Percentiles rank a stretch among this genome's conserved stretches.
Evolutionary conservation across 176 grass and related monocot genomes (phyloP).

Genomic region (Eragrostis curvula): DNA sequence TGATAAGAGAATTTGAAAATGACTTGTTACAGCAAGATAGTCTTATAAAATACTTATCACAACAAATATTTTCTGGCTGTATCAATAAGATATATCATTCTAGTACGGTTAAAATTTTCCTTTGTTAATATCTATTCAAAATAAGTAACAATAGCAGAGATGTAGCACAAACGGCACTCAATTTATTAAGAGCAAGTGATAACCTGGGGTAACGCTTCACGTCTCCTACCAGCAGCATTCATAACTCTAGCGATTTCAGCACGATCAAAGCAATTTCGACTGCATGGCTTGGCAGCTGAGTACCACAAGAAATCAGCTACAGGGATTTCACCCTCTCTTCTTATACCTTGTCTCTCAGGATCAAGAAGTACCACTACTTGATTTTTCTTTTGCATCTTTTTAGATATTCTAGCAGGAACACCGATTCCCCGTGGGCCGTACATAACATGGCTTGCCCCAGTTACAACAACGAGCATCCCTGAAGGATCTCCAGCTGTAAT

Average conservation of each 20-base stretch:
- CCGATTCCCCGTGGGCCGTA: conserved; percentile 85
- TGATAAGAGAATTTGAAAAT: conserved; percentile 22
- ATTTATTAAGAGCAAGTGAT: conserved; percentile 17
- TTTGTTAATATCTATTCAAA: conserved; percentile 4
- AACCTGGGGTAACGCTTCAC: conserved; percentile 96
- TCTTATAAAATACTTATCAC: background rate
- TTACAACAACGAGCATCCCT: conserved; percentile 92
- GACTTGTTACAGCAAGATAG: conserved; percentile 4
- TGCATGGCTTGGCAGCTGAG: conserved; percentile 93
- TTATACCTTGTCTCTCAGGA: conserved; percentile 97
- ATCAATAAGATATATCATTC: background rate
- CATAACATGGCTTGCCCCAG: conserved; percentile 92
- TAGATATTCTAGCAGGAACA: conserved; percentile 94
- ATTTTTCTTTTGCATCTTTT: conserved; percentile 94
- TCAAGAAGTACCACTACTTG: conserved; percentile 93
- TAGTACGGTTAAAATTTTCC: background rate
- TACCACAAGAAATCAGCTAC: conserved; percentile 96
- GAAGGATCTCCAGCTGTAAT: conserved; percentile 66
- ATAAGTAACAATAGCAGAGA: conserved; percentile 5
- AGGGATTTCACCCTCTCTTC: conserved; percentile 93
- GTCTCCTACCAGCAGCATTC: conserved; percentile 91
- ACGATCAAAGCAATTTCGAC: conserved; percentile 96
- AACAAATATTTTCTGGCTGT: background rate
- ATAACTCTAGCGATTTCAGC: conserved; percentile 97
- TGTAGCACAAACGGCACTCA: background rate